These are phyloP conservation scores for Apiotrichum domesticum DNA, from an alignment of 1,284 basidiomycete species.

Conservation along the genomic window DNA sequence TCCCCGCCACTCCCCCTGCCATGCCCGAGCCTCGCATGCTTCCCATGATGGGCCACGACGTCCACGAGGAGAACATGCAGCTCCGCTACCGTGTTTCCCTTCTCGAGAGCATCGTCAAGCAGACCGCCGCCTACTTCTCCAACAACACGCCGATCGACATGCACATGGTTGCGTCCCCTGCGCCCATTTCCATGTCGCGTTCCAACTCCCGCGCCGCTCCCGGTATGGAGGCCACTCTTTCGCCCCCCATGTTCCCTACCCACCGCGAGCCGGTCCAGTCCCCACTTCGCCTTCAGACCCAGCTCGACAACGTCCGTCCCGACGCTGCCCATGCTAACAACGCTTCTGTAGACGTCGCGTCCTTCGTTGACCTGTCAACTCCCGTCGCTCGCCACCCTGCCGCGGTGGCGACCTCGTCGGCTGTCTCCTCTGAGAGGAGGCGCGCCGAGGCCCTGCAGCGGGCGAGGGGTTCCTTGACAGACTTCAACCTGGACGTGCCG, in stretches of 20 bases:
- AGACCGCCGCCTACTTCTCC: slow-evolving; percentile 34
- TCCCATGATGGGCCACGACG: slow-evolving; percentile 8
- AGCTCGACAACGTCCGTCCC: slow-evolving; percentile 7
- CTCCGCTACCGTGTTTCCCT: slow-evolving; percentile 33
- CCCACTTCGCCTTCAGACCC: slow-evolving; percentile 15
- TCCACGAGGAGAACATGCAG: slow-evolving; percentile 31
- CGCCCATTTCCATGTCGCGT: not conserved
- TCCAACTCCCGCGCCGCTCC: slow-evolving; percentile 11
- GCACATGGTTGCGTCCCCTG: slow-evolving; percentile 2
- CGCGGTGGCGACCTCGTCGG: slow-evolving; percentile 40
- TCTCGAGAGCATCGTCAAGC: slow-evolving; percentile 42
- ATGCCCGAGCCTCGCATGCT: slow-evolving; percentile 1
- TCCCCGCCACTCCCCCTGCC: slow-evolving; percentile 9
- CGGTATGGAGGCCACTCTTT: slow-evolving; percentile 30
- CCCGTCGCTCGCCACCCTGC: slow-evolving; percentile 45
- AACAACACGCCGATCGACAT: slow-evolving; percentile 12
- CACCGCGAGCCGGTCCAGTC: slow-evolving; percentile 13
- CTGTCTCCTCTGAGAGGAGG: slow-evolving; percentile 19
- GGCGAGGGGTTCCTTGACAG: slow-evolving; percentile 38
- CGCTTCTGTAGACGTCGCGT: slow-evolving; percentile 15
- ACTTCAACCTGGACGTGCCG: slow-evolving; percentile 25
- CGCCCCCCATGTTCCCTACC: slow-evolving; percentile 24
- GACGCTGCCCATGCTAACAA: slow-evolving; percentile 2
- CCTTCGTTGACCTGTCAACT: slow-evolving; percentile 22
- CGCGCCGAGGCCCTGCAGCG: slow-evolving; percentile 43